Percentiles rank a stretch among this genome's conserved stretches.
Conservation (phyloP, 1,284 basidiomycete species). For the Ustilago lituana region DNA sequence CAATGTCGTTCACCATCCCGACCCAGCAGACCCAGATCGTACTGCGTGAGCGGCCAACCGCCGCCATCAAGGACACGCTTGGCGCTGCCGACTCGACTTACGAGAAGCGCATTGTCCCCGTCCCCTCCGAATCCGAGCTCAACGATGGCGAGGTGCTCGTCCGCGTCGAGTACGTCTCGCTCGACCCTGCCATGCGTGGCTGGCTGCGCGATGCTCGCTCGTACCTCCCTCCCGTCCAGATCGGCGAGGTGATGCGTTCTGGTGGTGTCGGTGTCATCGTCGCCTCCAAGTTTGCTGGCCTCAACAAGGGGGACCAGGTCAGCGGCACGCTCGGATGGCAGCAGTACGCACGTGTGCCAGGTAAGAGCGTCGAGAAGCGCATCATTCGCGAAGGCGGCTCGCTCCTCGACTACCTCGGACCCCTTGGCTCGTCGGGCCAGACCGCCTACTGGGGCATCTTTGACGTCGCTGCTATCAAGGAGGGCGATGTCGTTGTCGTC, state of each 20-base stretch:
- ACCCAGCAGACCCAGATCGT: constrained; percentile 55
- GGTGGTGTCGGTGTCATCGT: constrained; percentile 77
- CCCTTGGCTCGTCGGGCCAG: constrained; percentile 65
- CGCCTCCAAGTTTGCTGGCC: constrained; percentile 56
- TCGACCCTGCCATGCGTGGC: constrained; percentile 75
- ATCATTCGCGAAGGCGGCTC: constrained; percentile 27
- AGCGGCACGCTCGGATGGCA: constrained; percentile 55
- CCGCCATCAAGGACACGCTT: constrained; percentile 53
- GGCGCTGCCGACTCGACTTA: constrained; percentile 56
- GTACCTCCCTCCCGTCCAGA: constrained; percentile 74
- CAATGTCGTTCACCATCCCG: constrained; percentile 38
- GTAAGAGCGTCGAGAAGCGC: constrained; percentile 46
- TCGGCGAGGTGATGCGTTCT: constrained; percentile 83
- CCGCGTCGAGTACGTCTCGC: constrained; percentile 61
- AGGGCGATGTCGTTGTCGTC: constrained; percentile 57
- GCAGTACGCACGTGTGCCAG: constrained; percentile 43
- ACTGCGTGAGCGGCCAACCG: constrained; percentile 64
- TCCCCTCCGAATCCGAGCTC: constrained; percentile 43
- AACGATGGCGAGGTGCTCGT: constrained; percentile 60
- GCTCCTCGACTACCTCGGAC: constrained; percentile 63
- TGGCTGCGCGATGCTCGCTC: constrained; percentile 76
- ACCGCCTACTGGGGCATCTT: constrained; percentile 67
- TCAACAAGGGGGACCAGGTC: constrained; percentile 50
- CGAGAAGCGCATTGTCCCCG: constrained; percentile 38
- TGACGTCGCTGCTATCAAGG: constrained; percentile 52